phyloP scores from a whole-genome alignment of 495 filamentous ascomycete genomes.

The Aspergillus baeticus region DNA sequence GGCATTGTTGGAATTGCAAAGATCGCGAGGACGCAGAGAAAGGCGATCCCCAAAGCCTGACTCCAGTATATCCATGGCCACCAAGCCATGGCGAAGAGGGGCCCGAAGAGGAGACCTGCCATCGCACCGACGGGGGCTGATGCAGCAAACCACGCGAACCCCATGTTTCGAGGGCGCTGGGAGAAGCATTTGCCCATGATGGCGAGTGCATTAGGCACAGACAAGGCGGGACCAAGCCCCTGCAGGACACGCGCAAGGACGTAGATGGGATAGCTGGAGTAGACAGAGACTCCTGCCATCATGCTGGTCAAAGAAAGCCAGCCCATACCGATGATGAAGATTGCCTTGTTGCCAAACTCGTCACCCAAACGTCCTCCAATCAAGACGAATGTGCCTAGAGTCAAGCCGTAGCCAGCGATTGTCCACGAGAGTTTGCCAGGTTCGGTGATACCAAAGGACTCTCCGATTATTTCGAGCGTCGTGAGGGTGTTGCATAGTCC shows the following conservation, averaged over 20 bases:
- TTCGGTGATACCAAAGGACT: conserved; percentile 1
- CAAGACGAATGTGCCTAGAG: conserved; percentile 1
- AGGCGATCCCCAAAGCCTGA: too few relatives aligned
- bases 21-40: too few relatives aligned
- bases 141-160: too few relatives aligned
- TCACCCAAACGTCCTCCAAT: neutral
- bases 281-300: neutral
- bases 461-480: neutral
- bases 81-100: too few relatives aligned
- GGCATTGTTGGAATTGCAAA: too few relatives aligned
- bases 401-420: conserved; percentile 1
- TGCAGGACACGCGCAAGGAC: neutral
- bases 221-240: neutral
- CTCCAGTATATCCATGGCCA: too few relatives aligned
- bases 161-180: too few relatives aligned
- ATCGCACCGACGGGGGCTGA: too few relatives aligned
- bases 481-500: too few relatives aligned
- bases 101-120: too few relatives aligned
- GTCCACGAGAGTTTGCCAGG: neutral
- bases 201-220: conserved; percentile 4
- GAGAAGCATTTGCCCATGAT: too few relatives aligned
- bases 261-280: neutral
- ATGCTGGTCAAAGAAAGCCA: neutral
- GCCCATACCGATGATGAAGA: conserved; percentile 1
- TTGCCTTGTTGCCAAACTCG: neutral